Evolutionary conservation across 2,329 filamentous ascomycete species (phyloP), one percentile per base, ranked within the genome.

Genomic region (Escovopsis sp.): DNA sequence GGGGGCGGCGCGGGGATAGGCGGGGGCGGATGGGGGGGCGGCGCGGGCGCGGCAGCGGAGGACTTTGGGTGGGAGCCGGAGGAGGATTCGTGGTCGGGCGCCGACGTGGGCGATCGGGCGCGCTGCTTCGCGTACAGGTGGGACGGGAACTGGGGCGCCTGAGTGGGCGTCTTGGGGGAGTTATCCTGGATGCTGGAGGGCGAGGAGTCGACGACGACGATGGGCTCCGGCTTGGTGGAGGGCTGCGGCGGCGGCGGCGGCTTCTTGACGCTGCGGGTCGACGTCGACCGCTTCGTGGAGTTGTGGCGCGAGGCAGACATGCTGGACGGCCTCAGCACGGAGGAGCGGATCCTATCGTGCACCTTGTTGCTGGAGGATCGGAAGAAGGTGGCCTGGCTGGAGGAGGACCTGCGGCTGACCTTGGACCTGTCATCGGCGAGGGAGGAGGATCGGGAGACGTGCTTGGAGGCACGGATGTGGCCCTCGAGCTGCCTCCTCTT

Each of bases 1-100:
- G 86, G 85, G 0, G 83, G 84, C 2, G 84, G 70, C 2, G 70
- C 64, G 0, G 70, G 66, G 0, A 66, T 68, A 0, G 63, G 62
- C 2, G 59, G 60, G 4, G 67, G 59, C 26, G 51, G 54, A 37
- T 45, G 46, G 19, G 55, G 27, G 57, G 27, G 50, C 47, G 34
- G 39, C 43, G 54, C 49, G 30, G 57, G 52, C 5, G 58, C 63
- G 52, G 50, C 61, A 3, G 61, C 62, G 35, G 57, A 58, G 14
- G 54, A 57, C 3, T 23, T 23, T n/a, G n/a, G n/a, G n/a, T n/a
- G n/a, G n/a, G n/a, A n/a, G 29, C 48, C 48, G 15, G 52, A 28
- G 26, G 42, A 43, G 6, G 52, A 48, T 13, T 48, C 48, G 9
- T 43, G 35, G 33, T 62, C 60, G 26, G 60, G 55, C n/a, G 55